phyloP scores from a whole-genome alignment of 306 rosid genomes.

The Dalbergia cochinchinensis region DNA sequence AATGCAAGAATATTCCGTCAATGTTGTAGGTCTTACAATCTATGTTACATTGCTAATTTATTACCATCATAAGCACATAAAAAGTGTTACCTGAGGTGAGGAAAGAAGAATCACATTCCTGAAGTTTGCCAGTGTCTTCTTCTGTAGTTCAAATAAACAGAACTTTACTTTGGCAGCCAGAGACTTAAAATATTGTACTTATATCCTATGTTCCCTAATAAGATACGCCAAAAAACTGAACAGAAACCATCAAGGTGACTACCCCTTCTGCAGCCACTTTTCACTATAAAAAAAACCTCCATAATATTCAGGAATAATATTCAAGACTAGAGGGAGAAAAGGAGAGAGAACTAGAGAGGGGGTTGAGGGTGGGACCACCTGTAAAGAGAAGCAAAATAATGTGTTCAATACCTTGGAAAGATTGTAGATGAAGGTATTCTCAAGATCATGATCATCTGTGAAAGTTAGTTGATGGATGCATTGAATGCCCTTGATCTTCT shows the following conservation, averaged over 20 bases:
- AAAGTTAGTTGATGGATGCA: constrained; percentile 95
- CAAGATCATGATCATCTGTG: constrained; percentile 85
- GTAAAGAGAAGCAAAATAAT: not conserved
- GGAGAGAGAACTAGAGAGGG: not conserved
- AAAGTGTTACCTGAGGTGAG: constrained; percentile 59
- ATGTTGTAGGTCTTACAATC: not conserved
- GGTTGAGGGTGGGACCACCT: not conserved
- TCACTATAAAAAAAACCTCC: constrained; percentile 4
- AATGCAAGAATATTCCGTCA: constrained; percentile 1
- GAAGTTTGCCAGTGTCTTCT: constrained; percentile 54
- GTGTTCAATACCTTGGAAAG: constrained; percentile 78
- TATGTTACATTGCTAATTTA: not conserved
- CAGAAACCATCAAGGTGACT: constrained; percentile 21
- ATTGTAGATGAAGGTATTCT: constrained; percentile 83
- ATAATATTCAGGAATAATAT: not conserved
- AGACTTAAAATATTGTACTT: constrained; percentile 7
- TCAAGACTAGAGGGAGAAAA: not conserved
- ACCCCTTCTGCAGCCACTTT: constrained; percentile 22
- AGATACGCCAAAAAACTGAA: constrained; percentile 8
- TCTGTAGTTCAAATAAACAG: constrained; percentile 46
- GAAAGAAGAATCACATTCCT: constrained; percentile 55
- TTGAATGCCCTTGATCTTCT: constrained; percentile 82
- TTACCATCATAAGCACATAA: constrained; percentile 29
- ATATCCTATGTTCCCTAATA: not conserved
- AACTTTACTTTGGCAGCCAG: constrained; percentile 14